Evolutionary conservation across 75 land plant genomes (phyloP).

Genomic region (Pseudotsuga menziesii): DNA sequence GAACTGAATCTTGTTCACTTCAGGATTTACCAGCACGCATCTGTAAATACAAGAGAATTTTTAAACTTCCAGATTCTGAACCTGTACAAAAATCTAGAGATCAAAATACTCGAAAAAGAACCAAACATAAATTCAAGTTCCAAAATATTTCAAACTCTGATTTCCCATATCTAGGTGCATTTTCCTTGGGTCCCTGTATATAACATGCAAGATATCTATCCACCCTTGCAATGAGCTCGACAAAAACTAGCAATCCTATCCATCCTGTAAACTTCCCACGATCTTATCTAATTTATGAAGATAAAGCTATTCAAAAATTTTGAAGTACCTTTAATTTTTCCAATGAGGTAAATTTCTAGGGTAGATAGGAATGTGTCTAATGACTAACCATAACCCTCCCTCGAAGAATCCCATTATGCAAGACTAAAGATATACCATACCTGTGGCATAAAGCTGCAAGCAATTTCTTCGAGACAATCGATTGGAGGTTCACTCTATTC

Average conservation of each 20-base stretch:
- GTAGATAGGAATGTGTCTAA: background rate
- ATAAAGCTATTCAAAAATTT: background rate
- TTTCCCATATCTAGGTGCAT: background rate
- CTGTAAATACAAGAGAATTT: conserved; percentile 14
- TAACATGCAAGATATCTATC: background rate
- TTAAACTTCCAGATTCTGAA: background rate
- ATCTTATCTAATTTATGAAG: background rate
- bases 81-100: background rate
- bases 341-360: background rate
- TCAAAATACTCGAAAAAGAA: background rate
- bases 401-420: background rate
- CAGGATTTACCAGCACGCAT: conserved; percentile 27
- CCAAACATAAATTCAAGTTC: background rate
- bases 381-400: background rate
- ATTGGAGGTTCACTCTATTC: conserved; percentile 51
- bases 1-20: conserved; percentile 22
- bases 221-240: background rate
- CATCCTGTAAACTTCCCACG: background rate
- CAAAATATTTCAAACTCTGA: background rate
- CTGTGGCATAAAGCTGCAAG: conserved; percentile 70
- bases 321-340: background rate
- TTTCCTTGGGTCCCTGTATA: background rate
- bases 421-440: conserved; percentile 19
- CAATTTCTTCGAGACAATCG: conserved; percentile 65
- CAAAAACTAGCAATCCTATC: background rate